These are phyloP conservation scores for Neonectria faginata DNA, from an alignment of 2,329 filamentous ascomycete species.

Conservation along the genomic window DNA sequence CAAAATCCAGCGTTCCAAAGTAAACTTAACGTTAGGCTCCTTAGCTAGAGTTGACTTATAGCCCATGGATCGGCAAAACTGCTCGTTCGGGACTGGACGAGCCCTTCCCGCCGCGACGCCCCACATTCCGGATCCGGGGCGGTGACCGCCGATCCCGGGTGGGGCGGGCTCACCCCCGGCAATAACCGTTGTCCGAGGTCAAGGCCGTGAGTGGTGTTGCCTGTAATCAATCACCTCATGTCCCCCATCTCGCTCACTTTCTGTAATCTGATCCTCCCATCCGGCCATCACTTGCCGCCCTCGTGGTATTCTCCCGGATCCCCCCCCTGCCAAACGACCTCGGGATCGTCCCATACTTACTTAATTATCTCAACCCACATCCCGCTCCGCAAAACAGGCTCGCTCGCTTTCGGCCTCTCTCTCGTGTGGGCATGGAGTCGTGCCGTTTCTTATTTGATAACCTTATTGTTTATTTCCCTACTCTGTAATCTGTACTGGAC, in stretches of 20 bases:
- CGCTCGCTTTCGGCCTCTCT: too few species aligned
- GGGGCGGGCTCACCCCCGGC: too few species aligned
- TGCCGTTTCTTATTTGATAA: neutral
- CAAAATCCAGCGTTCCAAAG: neutral
- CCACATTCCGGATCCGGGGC: neutral
- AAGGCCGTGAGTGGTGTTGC: too few species aligned
- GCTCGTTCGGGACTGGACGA: neutral
- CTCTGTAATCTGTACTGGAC: neutral
- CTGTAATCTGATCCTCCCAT: neutral
- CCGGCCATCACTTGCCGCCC: neutral
- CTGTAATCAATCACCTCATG: neutral
- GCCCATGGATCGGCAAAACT: neutral
- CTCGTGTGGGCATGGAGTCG: neutral
- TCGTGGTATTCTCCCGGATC: too few species aligned
- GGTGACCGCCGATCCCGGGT: neutral
- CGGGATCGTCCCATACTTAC: neutral
- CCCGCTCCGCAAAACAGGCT: too few species aligned
- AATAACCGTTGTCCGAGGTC: neutral
- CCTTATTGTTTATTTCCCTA: neutral
- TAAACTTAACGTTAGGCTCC: too few species aligned
- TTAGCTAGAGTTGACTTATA: too few species aligned
- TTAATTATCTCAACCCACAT: neutral
- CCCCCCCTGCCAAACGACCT: neutral
- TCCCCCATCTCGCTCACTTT: neutral
- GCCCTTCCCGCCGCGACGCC: neutral